Base-by-base conservation (phyloP, 495 filamentous ascomycete species). In the Xylaria acuta region DNA sequence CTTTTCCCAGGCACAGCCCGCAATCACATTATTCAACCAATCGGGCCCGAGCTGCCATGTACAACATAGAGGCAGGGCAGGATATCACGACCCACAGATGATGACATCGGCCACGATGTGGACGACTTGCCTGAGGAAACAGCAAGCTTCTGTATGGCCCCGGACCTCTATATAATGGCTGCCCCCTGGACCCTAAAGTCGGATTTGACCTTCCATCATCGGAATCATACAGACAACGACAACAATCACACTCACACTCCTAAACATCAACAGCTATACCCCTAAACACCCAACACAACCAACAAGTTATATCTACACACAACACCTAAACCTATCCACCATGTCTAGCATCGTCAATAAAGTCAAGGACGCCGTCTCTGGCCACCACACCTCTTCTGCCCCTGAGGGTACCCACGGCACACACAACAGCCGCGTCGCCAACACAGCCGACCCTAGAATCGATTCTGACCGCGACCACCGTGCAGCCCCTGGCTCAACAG, bases 271-370 rank as follows among this genome's bases (percentile, higher is more conserved):
- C n/a, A 45, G 9, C 5, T 49, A 34, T 20, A 27, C 11, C 5
- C 45, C 64, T 66, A 53, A 38, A 38, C 32, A 60, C 0, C 1
- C 63, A n/a, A 20, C 43, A 34, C 30, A 66, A 22, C 27, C 41
- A 65, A n/a, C 1, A 38, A 36, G 8, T 11, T 9, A 32, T 9
- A 45, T 5, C 11, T 53, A 36, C 54, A 60, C 5, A 36, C 22
- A 53, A 60, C 43, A 63, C 43, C 22, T 43, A 72, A 65, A 74
- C 65, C 22, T 36, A 74, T 41, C 74, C 83, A 90, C 75, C 76
- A 93, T 93, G 91, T 91, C 90, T 32, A 80, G 83, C 71, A 80
- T 94, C 72, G 79, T 92, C 75, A 87, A 93, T 85, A 94, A 93
- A 76, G 85, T 92, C 81, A 94, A 93, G 83, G 88, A 93, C 45